phyloP scores from a whole-genome alignment of 2,329 filamentous ascomycete species.

The Aspergillus ruber region DNA sequence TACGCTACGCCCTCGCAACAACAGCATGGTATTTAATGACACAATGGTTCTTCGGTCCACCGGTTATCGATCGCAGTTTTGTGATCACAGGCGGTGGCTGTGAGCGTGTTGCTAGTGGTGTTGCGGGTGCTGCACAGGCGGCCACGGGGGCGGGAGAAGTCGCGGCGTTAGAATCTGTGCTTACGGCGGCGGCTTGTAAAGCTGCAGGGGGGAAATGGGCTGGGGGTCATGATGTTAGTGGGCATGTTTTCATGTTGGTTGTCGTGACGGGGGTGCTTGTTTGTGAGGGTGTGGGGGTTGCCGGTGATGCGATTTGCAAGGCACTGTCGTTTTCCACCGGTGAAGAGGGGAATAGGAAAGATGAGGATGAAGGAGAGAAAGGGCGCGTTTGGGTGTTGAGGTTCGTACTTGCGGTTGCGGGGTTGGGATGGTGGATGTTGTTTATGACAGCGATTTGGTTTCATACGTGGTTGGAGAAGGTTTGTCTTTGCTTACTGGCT shows the following conservation, averaged over 20 bases:
- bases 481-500: slow-evolving; percentile 10
- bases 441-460: slow-evolving; percentile 98
- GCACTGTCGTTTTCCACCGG: slow-evolving; percentile 26
- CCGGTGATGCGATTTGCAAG: slow-evolving; percentile 29
- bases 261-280: slow-evolving; percentile 74
- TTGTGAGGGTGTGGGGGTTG: slow-evolving; percentile 62
- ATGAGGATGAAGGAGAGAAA: slow-evolving; percentile 16
- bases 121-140: slow-evolving; percentile 18
- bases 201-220: slow-evolving; percentile 74
- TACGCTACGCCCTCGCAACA: slow-evolving; percentile 69
- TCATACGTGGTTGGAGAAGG: slow-evolving; percentile 98
- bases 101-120: slow-evolving; percentile 51
- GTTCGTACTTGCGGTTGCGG: slow-evolving; percentile 54
- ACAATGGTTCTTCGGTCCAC: slow-evolving; percentile 93
- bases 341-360: slow-evolving; percentile 40
- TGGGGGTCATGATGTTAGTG: slow-evolving; percentile 94
- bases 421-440: slow-evolving; percentile 85
- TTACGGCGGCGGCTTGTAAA: slow-evolving; percentile 77
- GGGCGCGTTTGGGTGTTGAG: slow-evolving; percentile 50
- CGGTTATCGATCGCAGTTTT: slow-evolving; percentile 85
- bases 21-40: slow-evolving; percentile 77
- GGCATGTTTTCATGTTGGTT: slow-evolving; percentile 89
- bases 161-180: slow-evolving; percentile 43
- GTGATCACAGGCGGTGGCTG: slow-evolving; percentile 82
- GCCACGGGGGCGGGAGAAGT: slow-evolving; percentile 1